Base-by-base conservation (phyloP, 2,329 filamentous ascomycete genomes). In the Polychaeton citri region DNA sequence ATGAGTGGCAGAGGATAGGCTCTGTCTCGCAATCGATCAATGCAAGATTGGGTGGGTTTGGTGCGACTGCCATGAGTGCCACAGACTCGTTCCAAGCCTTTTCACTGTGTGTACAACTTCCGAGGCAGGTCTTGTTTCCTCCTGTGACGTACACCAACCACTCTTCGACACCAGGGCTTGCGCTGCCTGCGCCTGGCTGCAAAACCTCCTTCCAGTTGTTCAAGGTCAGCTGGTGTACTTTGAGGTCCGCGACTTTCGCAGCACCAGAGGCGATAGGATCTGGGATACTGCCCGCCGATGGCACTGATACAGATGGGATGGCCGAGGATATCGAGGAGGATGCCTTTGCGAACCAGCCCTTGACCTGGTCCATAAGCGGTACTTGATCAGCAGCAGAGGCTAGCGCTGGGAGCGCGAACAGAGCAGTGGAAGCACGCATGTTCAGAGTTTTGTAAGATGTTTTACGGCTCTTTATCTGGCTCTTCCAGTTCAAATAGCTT, bases 111-210 rank as follows among this genome's bases (percentile, higher is more conserved):
- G 53, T 66, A 60, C 82, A 88, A 51, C 72, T 68, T 47, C 80
- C 81, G 53, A 71, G 79, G 64, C 82, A 88, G 20, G 81, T 85
- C 64, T 76, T 79, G 67, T 87, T 86, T 47, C 79, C 68, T 38
- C 82, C 82, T 7, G 76, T 81, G 46, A 84, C 62, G 46, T 81
- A 68, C 42, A 88, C 64, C 67, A 81, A 77, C 79, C 79, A 86
- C 60, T 85, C 78, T 59, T 80, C 78, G 4, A 81, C 78, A 6
- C 62, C 68, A 8, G 72, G 55, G 36, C 53, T 71, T 42, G 71
- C 69, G 19, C 60, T 72, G 6, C 72, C 59, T 41, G 73, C 64
- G 39, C 80, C 73, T 19, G 74, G 71, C 34, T 64, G 76, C 41
- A 88, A 64, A 2, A 76, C 73, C 18, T 78, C 61, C 57, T 77